phyloP scores from a whole-genome alignment of 1,284 basidiomycete species.

The Sporisorium iseilematis-ciliati region DNA sequence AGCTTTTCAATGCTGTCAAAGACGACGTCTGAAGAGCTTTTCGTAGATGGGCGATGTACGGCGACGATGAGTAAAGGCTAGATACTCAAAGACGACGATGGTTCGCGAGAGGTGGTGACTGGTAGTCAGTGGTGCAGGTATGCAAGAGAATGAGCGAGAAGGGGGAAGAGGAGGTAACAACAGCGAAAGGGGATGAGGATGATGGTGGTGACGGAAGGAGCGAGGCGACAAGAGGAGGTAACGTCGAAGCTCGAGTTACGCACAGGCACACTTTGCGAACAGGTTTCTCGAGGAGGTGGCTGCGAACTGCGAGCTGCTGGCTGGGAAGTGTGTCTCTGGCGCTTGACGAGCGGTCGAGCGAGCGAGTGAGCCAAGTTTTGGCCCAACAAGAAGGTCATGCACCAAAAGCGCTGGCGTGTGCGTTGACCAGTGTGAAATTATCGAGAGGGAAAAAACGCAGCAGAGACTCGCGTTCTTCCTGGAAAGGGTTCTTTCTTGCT shows the following conservation, averaged over 20 bases:
- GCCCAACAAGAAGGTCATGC: constrained; percentile 19
- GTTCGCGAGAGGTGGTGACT: constrained; percentile 20
- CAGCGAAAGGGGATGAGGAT: constrained; percentile 13
- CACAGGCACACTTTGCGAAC: constrained; percentile 1
- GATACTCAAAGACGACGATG: constrained; percentile 44
- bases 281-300: no score
- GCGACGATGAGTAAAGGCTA: constrained; percentile 52
- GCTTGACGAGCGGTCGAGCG: background rate
- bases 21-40: constrained; percentile 9
- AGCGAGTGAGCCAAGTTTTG: background rate
- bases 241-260: constrained; percentile 2
- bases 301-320: no score
- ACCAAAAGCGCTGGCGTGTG: constrained; percentile 7
- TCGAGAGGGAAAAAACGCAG: background rate
- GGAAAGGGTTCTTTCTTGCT: constrained; percentile 1
- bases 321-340: no score
- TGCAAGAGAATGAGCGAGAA: background rate
- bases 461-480: background rate
- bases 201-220: constrained; percentile 28
- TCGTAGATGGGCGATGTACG: constrained; percentile 23
- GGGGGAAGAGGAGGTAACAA: constrained; percentile 1
- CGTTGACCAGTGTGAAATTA: no score
- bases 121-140: constrained; percentile 15
- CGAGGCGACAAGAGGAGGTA: constrained; percentile 6
- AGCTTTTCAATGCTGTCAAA: constrained; percentile 9